Conservation (phyloP, 352 stramenopile genomes). For the Phytopythium delawarense region DNA sequence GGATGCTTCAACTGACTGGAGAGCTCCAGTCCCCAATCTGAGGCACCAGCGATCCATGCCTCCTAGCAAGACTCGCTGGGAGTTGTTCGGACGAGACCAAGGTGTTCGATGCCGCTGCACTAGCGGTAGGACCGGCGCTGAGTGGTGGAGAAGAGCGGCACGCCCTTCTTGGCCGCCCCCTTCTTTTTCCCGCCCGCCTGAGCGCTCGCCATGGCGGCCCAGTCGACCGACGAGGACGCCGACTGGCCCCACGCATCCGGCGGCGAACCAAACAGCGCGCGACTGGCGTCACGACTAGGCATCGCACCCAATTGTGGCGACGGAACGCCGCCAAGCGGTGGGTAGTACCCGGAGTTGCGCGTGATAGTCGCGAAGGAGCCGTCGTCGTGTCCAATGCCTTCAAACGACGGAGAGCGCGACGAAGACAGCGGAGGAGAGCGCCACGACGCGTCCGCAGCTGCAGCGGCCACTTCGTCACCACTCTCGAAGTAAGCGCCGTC, state of each 20-base stretch:
- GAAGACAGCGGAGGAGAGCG: slow-evolving; percentile 11
- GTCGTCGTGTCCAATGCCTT: slow-evolving; percentile 19
- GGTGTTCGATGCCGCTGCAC: background rate
- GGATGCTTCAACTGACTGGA: background rate
- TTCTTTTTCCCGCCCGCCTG: slow-evolving; percentile 55
- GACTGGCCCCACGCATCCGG: slow-evolving; percentile 36
- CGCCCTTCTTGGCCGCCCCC: slow-evolving; percentile 59
- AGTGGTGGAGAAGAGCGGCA: slow-evolving; percentile 63
- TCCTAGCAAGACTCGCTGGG: background rate
- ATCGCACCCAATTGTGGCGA: slow-evolving; percentile 1
- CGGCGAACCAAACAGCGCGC: slow-evolving; percentile 23
- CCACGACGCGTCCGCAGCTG: slow-evolving; percentile 2
- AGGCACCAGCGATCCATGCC: background rate
- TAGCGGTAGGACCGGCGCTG: slow-evolving; percentile 76
- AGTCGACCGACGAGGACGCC: slow-evolving; percentile 25
- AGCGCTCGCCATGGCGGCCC: slow-evolving; percentile 11
- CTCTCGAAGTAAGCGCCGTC: slow-evolving; percentile 1
- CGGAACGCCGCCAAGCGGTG: slow-evolving; percentile 27
- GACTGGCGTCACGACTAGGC: background rate
- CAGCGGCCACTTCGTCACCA: slow-evolving; percentile 2
- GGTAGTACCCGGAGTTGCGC: slow-evolving; percentile 72
- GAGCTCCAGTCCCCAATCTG: background rate
- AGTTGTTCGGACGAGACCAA: background rate
- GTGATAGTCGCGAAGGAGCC: slow-evolving; percentile 70
- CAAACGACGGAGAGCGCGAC: background rate